Conservation (phyloP, 2,329 filamentous ascomycete genomes). For the Beauveria sp. region DNA sequence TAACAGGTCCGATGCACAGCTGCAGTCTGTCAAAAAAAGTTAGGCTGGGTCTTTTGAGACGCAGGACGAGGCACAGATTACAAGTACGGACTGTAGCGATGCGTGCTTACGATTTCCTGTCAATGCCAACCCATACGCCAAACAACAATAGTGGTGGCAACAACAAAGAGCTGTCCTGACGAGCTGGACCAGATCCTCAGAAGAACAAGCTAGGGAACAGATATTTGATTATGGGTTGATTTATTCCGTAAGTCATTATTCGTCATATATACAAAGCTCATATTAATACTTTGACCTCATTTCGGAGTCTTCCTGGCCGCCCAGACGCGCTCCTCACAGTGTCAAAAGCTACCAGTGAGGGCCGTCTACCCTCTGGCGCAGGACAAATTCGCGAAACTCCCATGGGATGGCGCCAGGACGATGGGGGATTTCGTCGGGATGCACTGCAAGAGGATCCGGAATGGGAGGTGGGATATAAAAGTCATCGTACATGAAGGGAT, state of each 20-base stretch:
- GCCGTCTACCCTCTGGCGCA: too few species aligned
- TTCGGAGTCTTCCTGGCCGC: neutral
- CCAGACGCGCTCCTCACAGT: too few species aligned
- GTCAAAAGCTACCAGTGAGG: neutral
- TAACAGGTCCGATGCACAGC: neutral
- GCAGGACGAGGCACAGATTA: neutral
- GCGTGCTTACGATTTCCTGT: neutral
- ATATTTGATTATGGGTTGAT: neutral
- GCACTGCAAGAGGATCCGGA: too few species aligned
- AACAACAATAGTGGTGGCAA: neutral
- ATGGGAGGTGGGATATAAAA: too few species aligned
- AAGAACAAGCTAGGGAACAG: neutral
- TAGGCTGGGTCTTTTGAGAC: neutral
- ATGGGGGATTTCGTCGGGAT: too few species aligned
- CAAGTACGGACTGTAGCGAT: neutral
- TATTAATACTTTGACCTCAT: neutral
- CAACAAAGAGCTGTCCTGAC: too few species aligned
- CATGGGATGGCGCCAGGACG: too few species aligned
- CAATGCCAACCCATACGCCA: neutral
- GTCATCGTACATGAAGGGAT: too few species aligned
- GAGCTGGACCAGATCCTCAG: neutral
- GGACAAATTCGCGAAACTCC: too few species aligned
- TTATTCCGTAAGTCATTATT: neutral
- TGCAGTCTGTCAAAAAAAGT: neutral
- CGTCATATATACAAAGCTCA: neutral